These are phyloP conservation scores for Stachybotrys echinatus DNA, from an alignment of 2,329 filamentous ascomycete species.

Conservation along the genomic window DNA sequence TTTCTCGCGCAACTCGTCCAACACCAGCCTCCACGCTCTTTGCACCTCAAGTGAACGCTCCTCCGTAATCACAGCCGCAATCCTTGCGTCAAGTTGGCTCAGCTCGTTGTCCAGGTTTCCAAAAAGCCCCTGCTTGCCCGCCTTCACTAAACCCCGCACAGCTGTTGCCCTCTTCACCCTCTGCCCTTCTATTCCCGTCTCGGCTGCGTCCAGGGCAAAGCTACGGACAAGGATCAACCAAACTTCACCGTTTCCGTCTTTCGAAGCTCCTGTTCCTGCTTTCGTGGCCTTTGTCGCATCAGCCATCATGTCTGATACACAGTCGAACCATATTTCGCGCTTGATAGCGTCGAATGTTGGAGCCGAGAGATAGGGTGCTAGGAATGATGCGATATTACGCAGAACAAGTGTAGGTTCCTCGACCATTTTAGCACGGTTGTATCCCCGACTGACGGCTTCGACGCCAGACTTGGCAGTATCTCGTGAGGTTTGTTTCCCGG, in stretches of 20 bases:
- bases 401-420: constrained; percentile 32
- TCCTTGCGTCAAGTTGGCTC: constrained; percentile 23
- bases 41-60: constrained; percentile 43
- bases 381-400: constrained; percentile 27
- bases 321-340: constrained; percentile 47
- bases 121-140: constrained; percentile 38
- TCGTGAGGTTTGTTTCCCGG: constrained; percentile 38
- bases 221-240: constrained; percentile 36
- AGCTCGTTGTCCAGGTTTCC: constrained; percentile 19
- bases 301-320: constrained; percentile 40
- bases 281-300: constrained; percentile 23
- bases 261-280: constrained; percentile 7
- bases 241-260: constrained; percentile 9
- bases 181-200: constrained; percentile 47
- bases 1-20: constrained; percentile 23
- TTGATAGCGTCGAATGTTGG: constrained; percentile 36
- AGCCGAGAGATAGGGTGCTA: constrained; percentile 35
- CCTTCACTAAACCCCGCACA: constrained; percentile 32
- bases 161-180: constrained; percentile 42
- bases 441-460: constrained; percentile 45
- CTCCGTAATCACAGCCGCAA: constrained; percentile 26
- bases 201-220: constrained; percentile 39
- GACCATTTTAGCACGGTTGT: constrained; percentile 34
- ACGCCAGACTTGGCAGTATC: constrained; percentile 44
- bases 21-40: constrained; percentile 32